phyloP scores from a whole-genome alignment of 257 asterid genomes.

The Mitragyna speciosa region DNA sequence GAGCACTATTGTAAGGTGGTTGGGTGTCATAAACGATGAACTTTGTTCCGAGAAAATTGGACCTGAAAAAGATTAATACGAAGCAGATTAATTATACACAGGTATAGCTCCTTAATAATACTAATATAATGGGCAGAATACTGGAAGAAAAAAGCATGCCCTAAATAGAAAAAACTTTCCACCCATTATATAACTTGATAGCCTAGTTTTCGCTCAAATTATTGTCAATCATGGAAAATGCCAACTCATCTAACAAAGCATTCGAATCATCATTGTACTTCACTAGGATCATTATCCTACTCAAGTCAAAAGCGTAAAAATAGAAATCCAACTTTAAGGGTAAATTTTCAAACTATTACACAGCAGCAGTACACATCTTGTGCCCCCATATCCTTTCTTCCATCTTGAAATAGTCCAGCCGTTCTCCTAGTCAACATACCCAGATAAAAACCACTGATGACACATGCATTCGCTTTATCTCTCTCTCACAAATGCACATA shows the following conservation, averaged over 20 bases:
- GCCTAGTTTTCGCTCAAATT: too few species aligned
- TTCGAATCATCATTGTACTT: neutral
- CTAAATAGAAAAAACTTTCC: neutral
- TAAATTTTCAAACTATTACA: neutral
- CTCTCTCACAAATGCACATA: neutral
- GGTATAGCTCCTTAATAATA: neutral
- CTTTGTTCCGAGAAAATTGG: slow-evolving; percentile 83
- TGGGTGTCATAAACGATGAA: slow-evolving; percentile 79
- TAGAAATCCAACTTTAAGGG: neutral
- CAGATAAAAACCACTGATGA: neutral
- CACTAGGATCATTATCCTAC: neutral
- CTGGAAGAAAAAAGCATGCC: neutral
- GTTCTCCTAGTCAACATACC: neutral
- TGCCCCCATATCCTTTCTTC: neutral
- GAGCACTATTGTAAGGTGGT: slow-evolving; percentile 52
- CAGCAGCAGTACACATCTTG: neutral
- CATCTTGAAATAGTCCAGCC: neutral
- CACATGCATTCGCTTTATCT: neutral
- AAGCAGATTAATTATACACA: neutral
- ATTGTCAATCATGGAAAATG: neutral
- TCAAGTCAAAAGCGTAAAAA: neutral
- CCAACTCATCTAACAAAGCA: neutral
- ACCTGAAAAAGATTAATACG: slow-evolving; percentile 37
- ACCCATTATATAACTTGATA: neutral
- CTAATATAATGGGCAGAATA: neutral